Conservation (phyloP, 2,329 filamentous ascomycete species). For the Colletotrichum sublineola region DNA sequence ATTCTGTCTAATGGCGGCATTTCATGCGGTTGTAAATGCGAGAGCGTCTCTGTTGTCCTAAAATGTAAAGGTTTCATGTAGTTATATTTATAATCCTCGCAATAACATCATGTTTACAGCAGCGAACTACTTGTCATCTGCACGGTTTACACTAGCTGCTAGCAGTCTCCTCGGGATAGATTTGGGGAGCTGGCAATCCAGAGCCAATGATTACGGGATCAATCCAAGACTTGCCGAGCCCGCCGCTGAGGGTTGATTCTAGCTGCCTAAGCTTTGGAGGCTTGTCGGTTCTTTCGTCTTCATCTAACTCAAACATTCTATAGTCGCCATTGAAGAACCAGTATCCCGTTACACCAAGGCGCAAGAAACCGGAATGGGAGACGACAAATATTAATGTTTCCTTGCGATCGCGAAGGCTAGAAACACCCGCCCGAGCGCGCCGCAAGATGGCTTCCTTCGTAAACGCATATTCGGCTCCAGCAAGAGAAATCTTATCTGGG, state of each 20-base stretch:
- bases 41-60: not conserved
- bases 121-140: not conserved
- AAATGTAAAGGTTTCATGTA: not conserved
- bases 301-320: slow-evolving; percentile 70
- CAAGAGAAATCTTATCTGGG: slow-evolving; percentile 71
- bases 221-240: slow-evolving; percentile 53
- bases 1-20: not conserved
- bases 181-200: slow-evolving; percentile 50
- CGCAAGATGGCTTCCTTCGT: slow-evolving; percentile 65
- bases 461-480: slow-evolving; percentile 64
- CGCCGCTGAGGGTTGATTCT: slow-evolving; percentile 53
- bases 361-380: slow-evolving; percentile 73
- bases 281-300: slow-evolving; percentile 43
- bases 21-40: no score
- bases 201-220: slow-evolving; percentile 55
- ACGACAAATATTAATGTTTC: slow-evolving; percentile 76
- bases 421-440: slow-evolving; percentile 66
- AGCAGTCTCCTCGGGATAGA: not conserved
- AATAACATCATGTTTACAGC: not conserved
- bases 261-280: slow-evolving; percentile 59
- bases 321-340: slow-evolving; percentile 75
- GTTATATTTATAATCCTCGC: not conserved
- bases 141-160: not conserved
- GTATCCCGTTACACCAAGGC: slow-evolving; percentile 67
- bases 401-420: slow-evolving; percentile 63